Evolutionary conservation across 2,329 filamentous ascomycete species (phyloP).

Genomic region (Pseudogymnoascus sp.): DNA sequence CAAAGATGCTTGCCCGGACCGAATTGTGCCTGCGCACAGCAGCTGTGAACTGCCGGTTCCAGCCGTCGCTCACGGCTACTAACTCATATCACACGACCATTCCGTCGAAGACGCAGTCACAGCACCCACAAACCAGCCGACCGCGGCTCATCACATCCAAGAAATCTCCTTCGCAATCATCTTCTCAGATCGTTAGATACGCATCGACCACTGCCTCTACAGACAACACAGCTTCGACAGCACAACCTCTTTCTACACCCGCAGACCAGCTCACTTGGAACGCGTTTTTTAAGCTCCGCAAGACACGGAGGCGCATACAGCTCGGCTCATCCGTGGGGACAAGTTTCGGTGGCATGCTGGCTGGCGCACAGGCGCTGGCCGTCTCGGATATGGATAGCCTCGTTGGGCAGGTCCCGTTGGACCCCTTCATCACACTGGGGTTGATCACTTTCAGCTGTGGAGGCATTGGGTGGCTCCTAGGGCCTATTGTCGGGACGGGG

Average conservation of each 20-base stretch:
- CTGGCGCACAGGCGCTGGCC: constrained; percentile 59
- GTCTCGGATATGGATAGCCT: constrained; percentile 65
- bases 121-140: not conserved
- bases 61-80: constrained; percentile 23
- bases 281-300: constrained; percentile 83
- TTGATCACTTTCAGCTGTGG: constrained; percentile 69
- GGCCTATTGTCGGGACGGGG: constrained; percentile 72
- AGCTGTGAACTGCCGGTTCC: constrained; percentile 26
- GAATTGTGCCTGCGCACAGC: constrained; percentile 25
- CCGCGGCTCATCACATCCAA: not conserved
- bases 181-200: constrained; percentile 8
- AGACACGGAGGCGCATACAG: constrained; percentile 76
- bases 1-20: constrained; percentile 15
- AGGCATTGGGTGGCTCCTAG: constrained; percentile 80
- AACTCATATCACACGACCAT: constrained; percentile 24
- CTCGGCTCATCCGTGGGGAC: constrained; percentile 66
- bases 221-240: constrained; percentile 10
- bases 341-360: constrained; percentile 53
- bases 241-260: not conserved
- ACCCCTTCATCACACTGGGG: constrained; percentile 80
- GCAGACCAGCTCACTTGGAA: constrained; percentile 63
- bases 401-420: constrained; percentile 67
- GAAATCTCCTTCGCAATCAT: constrained; percentile 2
- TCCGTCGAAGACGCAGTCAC: constrained; percentile 17
- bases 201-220: constrained; percentile 12